Conservation (phyloP, 495 filamentous ascomycete genomes). For the Xylaria longipes region DNA sequence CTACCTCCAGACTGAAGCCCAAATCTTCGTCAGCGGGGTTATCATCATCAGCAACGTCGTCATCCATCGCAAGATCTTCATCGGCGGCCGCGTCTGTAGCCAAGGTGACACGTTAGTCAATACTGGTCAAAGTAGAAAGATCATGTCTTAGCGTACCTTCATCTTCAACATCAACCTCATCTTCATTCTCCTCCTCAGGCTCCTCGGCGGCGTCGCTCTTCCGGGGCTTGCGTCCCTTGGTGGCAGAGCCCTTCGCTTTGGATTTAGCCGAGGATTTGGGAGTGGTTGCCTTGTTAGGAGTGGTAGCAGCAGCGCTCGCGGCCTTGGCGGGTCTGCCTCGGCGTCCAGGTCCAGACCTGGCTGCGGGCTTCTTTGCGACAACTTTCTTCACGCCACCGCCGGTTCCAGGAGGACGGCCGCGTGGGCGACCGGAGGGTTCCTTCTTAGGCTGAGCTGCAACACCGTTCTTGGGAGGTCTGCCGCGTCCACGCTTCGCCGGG, state of each 20-base stretch:
- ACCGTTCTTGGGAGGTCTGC: conserved; percentile 50
- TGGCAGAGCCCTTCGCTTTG: conserved; percentile 30
- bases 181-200: conserved; percentile 33
- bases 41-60: conserved; percentile 27
- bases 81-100: conserved; percentile 26
- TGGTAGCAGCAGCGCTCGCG: conserved; percentile 26
- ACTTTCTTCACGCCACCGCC: conserved; percentile 46
- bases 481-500: conserved; percentile 52
- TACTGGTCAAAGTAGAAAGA: not conserved
- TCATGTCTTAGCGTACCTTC: conserved; percentile 28
- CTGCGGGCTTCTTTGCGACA: conserved; percentile 27
- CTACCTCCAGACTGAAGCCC: conserved; percentile 19
- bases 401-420: conserved; percentile 53
- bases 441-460: conserved; percentile 44
- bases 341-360: conserved; percentile 25
- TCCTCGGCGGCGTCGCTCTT: conserved; percentile 31
- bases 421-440: conserved; percentile 48
- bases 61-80: conserved; percentile 31
- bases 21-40: conserved; percentile 12
- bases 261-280: conserved; percentile 32
- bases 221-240: conserved; percentile 30
- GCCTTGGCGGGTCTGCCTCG: conserved; percentile 48
- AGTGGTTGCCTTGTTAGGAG: conserved; percentile 39
- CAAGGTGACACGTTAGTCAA: conserved; percentile 4
- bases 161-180: conserved; percentile 30